Evolutionary conservation across 2,329 filamentous ascomycete species (phyloP), one percentile per base, ranked within the genome.

Genomic region (Colletotrichum trifolii): DNA sequence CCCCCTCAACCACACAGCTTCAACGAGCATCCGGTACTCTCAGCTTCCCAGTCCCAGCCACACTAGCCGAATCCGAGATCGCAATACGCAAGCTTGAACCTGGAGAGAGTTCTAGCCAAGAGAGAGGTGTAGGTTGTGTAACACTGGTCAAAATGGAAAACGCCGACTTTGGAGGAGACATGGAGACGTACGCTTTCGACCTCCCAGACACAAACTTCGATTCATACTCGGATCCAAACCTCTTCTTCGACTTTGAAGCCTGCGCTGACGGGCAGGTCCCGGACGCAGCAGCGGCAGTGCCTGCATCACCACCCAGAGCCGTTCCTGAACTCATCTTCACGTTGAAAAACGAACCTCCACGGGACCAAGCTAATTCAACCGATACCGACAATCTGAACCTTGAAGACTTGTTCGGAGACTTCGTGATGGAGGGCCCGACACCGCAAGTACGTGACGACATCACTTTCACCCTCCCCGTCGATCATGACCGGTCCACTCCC

Each of bases 181-280:
- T 13, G n/a, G 13, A 43, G 40, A 40, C 17, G 9, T 40, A 40
- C 25, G 2, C 12, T 9, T 39, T 39, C 13, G 49, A 54, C 49
- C 34, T 54, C 33, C 45, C 39, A 9, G 10, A 12, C 8, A 13
- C 40, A 2, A 45, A 40, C 11, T 65, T 56, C n/a, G 52, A 65
- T 15, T n/a, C 40, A 7, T 36, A 47, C 12, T 6, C 39, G 2
- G 57, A 61, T 1, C 45, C 40, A 2, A 12, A 45, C 12, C 40
- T 38, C 3, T 45, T 56, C 38, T 65, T 62, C 52, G 52, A 62
- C 46, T 50, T 60, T 6, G 58, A 65, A 46, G 46, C 46, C 46
- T 62, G 39, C 58, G 17, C 42, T n/a, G 25, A 36, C 11, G 52
- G 52, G 58, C 58, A 25, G 52, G 62, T 9, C 40, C 52, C 52